Evolutionary conservation across 176 grass and related monocot genomes (phyloP).

Genomic region (Melocanna baccifera): DNA sequence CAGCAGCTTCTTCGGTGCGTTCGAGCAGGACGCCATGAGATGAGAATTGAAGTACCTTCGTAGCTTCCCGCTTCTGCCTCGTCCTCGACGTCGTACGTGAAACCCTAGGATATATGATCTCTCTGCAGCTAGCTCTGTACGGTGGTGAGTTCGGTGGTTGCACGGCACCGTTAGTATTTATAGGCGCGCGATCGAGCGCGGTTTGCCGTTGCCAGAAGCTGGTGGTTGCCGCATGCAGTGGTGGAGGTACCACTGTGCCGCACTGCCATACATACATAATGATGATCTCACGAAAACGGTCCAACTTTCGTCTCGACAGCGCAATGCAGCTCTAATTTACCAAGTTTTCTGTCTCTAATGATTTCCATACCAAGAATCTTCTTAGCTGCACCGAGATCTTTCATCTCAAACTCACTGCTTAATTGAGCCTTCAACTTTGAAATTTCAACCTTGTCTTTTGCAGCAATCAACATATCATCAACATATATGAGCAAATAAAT

Average conservation of each 20-base stretch:
- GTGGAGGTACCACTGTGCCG: neutral
- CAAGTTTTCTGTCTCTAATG: too few relatives aligned
- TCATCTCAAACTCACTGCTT: too few relatives aligned
- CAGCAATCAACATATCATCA: too few relatives aligned
- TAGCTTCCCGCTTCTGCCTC: neutral
- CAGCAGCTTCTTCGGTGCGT: neutral
- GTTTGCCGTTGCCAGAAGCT: neutral
- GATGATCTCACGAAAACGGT: neutral
- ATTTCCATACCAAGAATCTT: too few relatives aligned
- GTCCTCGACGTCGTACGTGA: neutral
- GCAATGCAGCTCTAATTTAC: neutral
- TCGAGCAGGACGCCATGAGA: constrained; percentile 13
- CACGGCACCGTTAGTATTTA: neutral
- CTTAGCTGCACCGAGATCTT: too few relatives aligned
- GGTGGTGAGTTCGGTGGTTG: neutral
- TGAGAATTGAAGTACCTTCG: neutral
- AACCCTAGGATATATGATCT: neutral
- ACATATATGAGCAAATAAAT: too few relatives aligned
- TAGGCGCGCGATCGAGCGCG: neutral
- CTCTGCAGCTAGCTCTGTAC: neutral
- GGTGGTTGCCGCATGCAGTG: too few relatives aligned
- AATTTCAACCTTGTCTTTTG: too few relatives aligned
- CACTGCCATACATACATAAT: neutral
- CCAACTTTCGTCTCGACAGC: neutral
- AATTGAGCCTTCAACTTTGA: too few relatives aligned